Evolutionary conservation across 2,329 filamentous ascomycete genomes (phyloP), one percentile per base, ranked within the genome.

Genomic region (Nemania diffusa): DNA sequence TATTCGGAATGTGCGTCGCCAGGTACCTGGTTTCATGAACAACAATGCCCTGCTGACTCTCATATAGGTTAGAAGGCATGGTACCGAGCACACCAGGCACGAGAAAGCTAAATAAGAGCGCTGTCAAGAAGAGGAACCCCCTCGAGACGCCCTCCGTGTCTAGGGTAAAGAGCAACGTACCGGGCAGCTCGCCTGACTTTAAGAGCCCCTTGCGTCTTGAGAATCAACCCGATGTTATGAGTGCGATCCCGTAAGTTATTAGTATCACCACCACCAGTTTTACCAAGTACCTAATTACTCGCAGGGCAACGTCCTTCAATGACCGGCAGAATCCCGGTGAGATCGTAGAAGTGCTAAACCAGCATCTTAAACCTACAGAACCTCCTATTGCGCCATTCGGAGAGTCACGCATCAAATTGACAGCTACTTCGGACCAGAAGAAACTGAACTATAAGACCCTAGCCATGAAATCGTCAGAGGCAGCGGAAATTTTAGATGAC

Each of bases 401-500:
- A 11, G 92, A 96, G 78, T 77, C 93, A 17, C 91, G 96, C 57
- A 89, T 98, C 78, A 94, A 92, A 77, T 85, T 97, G 22, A 94
- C 91, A 5, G 92, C 93, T 2, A 92, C 92, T 67, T 95, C 93
- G 1, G 95, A 98, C 77, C 87, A 93, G 75, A 94, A 94, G 78
- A 97, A 97, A 78, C 91, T 97, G 72, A 89, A 85, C 0, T 99
- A 98, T 81, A 96, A 94, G 77, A 92, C 94, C 1, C 90, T 98
- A 84, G 91, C 93, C 1, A 97, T 98, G 94, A 97, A 97, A 76
- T 85, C 96, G 6, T 94, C 93, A 5, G 94, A 97, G 78, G 90
- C 93, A 0, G 97, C 95, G 4, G 94, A 97, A 78, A 92, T 97
- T 51, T 86, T 98, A 7, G 96, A 99, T 80, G 95, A 98, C 79